Evolutionary conservation across 345 rosid species (phyloP).

Genomic region (Pugionium dolabratum): DNA sequence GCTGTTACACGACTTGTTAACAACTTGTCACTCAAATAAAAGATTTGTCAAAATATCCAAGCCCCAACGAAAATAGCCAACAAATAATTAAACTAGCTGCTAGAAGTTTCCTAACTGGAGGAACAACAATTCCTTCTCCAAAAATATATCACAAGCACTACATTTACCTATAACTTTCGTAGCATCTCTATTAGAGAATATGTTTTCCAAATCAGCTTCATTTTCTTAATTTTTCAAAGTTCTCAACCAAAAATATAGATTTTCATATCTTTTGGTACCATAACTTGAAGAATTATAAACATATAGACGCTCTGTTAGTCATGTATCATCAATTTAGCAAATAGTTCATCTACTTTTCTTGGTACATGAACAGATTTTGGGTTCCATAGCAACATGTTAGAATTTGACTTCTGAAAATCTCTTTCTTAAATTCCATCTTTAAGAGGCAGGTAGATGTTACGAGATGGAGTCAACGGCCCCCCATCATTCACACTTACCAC

Average conservation of each 20-base stretch:
- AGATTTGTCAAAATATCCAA: neutral
- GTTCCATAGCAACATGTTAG: neutral
- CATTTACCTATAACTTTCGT: neutral
- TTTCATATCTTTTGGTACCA: slow-evolving; percentile 7
- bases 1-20: neutral
- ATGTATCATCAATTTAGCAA: neutral
- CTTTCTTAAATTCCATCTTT: neutral
- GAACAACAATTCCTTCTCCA: neutral
- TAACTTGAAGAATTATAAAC: neutral
- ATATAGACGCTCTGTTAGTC: too few species aligned
- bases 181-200: slow-evolving; percentile 15
- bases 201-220: slow-evolving; percentile 13
- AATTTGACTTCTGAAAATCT: slow-evolving; percentile 5
- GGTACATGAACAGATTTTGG: slow-evolving; percentile 12
- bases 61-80: slow-evolving; percentile 14
- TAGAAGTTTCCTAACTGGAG: neutral
- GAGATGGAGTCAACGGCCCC: too few species aligned
- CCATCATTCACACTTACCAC: too few species aligned
- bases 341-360: slow-evolving; percentile 4
- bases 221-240: neutral
- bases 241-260: slow-evolving; percentile 8
- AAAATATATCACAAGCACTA: slow-evolving; percentile 13
- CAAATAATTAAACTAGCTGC: neutral
- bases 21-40: slow-evolving; percentile 1
- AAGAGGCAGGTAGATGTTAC: neutral